phyloP scores from a whole-genome alignment of 768 basidiomycete species.

The Mycena leptocephala region DNA sequence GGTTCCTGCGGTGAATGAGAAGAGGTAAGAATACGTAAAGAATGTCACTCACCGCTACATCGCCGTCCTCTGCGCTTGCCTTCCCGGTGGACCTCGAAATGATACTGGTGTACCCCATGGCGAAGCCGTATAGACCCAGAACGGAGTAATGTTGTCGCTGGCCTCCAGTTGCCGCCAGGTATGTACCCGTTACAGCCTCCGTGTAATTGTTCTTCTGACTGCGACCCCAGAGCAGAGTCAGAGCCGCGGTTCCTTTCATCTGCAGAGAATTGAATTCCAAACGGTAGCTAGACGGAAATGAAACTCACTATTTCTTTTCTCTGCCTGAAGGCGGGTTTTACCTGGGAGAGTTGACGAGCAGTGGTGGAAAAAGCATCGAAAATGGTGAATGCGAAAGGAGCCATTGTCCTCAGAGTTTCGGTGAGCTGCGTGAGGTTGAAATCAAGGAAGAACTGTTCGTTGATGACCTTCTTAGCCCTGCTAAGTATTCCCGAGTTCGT shows the following conservation, averaged over 20 bases:
- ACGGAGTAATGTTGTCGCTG: neutral
- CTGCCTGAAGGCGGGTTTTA: neutral
- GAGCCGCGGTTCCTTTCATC: neutral
- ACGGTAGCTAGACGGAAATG: neutral
- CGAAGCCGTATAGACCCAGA: neutral
- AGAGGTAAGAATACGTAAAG: neutral
- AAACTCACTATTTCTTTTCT: neutral
- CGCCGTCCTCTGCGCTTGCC: neutral
- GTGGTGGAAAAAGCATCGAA: neutral
- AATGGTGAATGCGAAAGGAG: neutral
- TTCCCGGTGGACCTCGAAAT: neutral
- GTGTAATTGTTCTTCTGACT: neutral
- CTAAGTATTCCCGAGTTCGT: neutral
- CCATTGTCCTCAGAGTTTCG: neutral
- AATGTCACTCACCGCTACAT: neutral
- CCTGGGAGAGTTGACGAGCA: neutral
- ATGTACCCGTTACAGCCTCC: neutral
- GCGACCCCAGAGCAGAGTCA: neutral
- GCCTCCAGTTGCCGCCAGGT: neutral
- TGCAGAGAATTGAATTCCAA: neutral
- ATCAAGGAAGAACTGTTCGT: constrained; percentile 27
- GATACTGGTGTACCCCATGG: neutral
- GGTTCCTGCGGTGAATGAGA: neutral
- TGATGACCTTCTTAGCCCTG: constrained; percentile 16
- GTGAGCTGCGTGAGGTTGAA: neutral